phyloP scores from a whole-genome alignment of 495 filamentous ascomycete species.

The Penicillium macrosclerotiorum region DNA sequence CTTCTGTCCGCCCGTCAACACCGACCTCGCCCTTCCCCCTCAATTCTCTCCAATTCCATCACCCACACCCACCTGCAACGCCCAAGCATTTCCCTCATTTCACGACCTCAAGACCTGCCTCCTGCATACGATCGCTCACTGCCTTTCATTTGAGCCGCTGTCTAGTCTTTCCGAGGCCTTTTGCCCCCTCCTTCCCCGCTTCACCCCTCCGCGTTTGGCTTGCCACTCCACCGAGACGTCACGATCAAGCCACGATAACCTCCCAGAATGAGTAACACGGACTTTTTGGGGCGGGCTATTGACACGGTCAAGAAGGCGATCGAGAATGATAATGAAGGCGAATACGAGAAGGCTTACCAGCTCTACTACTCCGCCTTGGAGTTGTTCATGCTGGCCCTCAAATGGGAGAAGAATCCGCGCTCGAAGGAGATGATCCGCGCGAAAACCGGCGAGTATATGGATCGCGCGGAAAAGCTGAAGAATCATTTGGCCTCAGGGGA shows the following conservation, averaged over 20 bases:
- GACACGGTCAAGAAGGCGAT: slow-evolving; percentile 95
- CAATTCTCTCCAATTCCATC: slow-evolving; percentile 18
- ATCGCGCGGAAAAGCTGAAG: slow-evolving; percentile 96
- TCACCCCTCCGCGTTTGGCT: slow-evolving; percentile 26
- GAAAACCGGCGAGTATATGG: slow-evolving; percentile 95
- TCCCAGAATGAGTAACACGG: slow-evolving; percentile 84
- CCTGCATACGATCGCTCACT: background rate
- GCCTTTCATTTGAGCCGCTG: slow-evolving; percentile 13
- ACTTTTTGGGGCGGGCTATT: slow-evolving; percentile 95
- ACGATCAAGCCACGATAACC: slow-evolving; percentile 3
- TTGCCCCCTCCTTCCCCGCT: slow-evolving; percentile 24
- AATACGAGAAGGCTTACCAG: slow-evolving; percentile 96
- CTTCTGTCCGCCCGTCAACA: slow-evolving; percentile 29
- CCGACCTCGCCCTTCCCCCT: slow-evolving; percentile 17
- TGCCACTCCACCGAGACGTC: slow-evolving; percentile 16
- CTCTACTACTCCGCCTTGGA: slow-evolving; percentile 91
- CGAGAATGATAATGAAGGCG: slow-evolving; percentile 88
- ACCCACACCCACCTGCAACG: slow-evolving; percentile 10
- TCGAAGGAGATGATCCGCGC: slow-evolving; percentile 95
- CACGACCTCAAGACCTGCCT: background rate
- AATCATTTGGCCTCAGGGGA: slow-evolving; percentile 77
- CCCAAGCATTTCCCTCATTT: slow-evolving; percentile 1
- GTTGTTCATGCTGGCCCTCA: slow-evolving; percentile 92
- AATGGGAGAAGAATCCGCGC: slow-evolving; percentile 97
- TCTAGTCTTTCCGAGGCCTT: slow-evolving; percentile 15